Percentiles rank a stretch among this genome's conserved stretches.
These are phyloP conservation scores for Lolium perenne DNA, from an alignment of 176 grass and related monocot species.

Conservation along the genomic window DNA sequence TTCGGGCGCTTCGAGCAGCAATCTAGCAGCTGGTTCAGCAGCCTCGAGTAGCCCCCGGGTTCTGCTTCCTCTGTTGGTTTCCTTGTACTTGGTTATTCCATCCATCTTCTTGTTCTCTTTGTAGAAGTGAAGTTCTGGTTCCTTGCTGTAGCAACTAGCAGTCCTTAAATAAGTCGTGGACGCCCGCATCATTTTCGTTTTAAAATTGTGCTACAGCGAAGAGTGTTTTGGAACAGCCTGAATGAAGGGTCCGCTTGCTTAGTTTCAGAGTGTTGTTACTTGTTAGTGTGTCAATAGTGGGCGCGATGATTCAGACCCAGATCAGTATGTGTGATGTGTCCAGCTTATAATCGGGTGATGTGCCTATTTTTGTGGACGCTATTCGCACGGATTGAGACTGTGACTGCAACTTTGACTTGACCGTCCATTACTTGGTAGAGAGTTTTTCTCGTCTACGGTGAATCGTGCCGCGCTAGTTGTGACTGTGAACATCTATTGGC, in stretches of 20 bases:
- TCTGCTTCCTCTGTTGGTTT: conserved; percentile 40
- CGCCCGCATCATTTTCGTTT: conserved; percentile 40
- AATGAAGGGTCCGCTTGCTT: conserved; percentile 1
- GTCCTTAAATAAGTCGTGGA: background rate
- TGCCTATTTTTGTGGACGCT: background rate
- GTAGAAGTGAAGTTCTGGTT: background rate
- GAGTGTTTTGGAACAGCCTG: background rate
- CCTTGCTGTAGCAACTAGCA: background rate
- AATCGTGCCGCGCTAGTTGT: too few species aligned
- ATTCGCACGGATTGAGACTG: background rate
- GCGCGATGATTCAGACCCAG: conserved; percentile 3
- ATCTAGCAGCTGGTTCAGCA: conserved; percentile 8
- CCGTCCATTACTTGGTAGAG: background rate
- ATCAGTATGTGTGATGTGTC: background rate
- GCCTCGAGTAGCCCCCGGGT: conserved; percentile 8
- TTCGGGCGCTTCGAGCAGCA: background rate
- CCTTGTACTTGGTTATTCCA: conserved; percentile 41
- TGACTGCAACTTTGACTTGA: background rate
- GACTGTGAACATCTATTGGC: too few species aligned
- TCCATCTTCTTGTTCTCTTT: conserved; percentile 34
- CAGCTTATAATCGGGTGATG: background rate
- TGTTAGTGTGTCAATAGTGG: background rate
- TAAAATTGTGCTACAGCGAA: conserved; percentile 40
- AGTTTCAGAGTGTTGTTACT: background rate
- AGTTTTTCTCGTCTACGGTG: too few species aligned